Base-by-base conservation (phyloP, 139 green algal genomes). In the Yamagishiella unicocca region DNA sequence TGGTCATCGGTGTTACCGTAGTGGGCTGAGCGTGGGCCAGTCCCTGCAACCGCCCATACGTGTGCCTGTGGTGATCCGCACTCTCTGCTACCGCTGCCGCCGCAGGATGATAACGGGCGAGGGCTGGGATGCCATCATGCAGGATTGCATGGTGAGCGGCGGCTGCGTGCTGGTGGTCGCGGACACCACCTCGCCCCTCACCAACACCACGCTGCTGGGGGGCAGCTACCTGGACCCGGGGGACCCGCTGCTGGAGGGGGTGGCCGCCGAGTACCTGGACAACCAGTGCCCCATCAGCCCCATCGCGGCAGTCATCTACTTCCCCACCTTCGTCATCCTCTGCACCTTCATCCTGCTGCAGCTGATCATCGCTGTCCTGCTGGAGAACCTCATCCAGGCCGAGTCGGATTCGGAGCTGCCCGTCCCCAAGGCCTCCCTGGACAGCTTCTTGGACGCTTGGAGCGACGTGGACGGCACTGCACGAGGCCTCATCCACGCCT, bases 71-170 rank as follows among this genome's bases (percentile, higher is more conserved):
- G 6, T 67, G 4, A 27, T 6, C 53, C 17, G 53, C 53, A 24
- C 5, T 29, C 71, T 42, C 27, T 33, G 12, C 71, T 31, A 4
- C 71, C 42, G 3, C 19, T 4, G 21, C 68, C 71, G 5, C 1
- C 43, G 12, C 76, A 83, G 76, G 29, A 94, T 95, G 89, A 81
- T 93, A 2, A 96, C 95, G 5, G 92, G 76, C 3, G 95, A 97
- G 87, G 92, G 96, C 85, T 97, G 94, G 94, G 73, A 91, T 42
- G 89, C 89, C 74, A 68, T 95, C 27, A 93, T 96, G 84, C 37
- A 77, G 33, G 92, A 92, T 40, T 95, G 91, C 86, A 93, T 93
- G 81, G 53, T 91, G n/a, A 86, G 43, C 31, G 2, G 27, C 2
- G 64, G 38, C 64, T 86, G 80, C 80, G 35, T 77, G 33, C 45